Evolutionary conservation across 2,329 filamentous ascomycete genomes (phyloP).

Genomic region (Calcarisporium arbuscula): DNA sequence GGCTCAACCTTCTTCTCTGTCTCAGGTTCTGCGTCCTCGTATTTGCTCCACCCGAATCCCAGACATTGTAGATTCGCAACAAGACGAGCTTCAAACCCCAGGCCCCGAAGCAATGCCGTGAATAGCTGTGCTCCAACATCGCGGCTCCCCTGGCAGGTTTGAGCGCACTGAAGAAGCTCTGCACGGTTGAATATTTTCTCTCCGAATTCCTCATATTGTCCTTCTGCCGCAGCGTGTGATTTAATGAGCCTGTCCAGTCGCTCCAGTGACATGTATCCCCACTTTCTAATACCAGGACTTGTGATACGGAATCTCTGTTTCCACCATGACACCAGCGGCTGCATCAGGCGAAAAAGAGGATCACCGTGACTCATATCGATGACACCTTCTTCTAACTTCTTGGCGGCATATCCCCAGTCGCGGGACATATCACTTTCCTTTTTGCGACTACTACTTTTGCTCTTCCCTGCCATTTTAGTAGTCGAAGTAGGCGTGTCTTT

Average conservation of each 20-base stretch:
- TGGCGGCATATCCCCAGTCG: constrained; percentile 68
- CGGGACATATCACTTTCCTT: constrained; percentile 19
- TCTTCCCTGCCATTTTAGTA: constrained; percentile 26
- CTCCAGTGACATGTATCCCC: constrained; percentile 77
- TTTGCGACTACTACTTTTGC: constrained; percentile 24
- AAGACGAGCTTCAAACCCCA: constrained; percentile 78
- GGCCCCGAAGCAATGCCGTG: constrained; percentile 71
- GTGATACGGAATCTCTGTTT: constrained; percentile 74
- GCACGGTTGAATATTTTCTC: constrained; percentile 64
- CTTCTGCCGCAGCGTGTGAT: constrained; percentile 58
- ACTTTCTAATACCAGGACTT: constrained; percentile 76
- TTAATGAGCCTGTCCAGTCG: constrained; percentile 68
- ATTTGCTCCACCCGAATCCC: constrained; percentile 86
- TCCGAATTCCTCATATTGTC: constrained; percentile 65
- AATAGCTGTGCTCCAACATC: constrained; percentile 89
- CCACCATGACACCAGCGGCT: constrained; percentile 78
- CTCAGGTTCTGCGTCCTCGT: constrained; percentile 64
- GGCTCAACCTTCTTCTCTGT: constrained; percentile 20
- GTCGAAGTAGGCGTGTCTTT: constrained; percentile 27
- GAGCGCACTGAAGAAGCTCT: constrained; percentile 64
- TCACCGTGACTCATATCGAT: constrained; percentile 79
- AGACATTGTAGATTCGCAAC: constrained; percentile 78
- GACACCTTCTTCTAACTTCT: constrained; percentile 60
- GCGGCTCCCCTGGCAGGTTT: constrained; percentile 69
- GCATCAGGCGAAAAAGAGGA: constrained; percentile 70